These are phyloP conservation scores for Ceratocystis ficicola DNA, from an alignment of 2,329 filamentous ascomycete species.

Conservation along the genomic window DNA sequence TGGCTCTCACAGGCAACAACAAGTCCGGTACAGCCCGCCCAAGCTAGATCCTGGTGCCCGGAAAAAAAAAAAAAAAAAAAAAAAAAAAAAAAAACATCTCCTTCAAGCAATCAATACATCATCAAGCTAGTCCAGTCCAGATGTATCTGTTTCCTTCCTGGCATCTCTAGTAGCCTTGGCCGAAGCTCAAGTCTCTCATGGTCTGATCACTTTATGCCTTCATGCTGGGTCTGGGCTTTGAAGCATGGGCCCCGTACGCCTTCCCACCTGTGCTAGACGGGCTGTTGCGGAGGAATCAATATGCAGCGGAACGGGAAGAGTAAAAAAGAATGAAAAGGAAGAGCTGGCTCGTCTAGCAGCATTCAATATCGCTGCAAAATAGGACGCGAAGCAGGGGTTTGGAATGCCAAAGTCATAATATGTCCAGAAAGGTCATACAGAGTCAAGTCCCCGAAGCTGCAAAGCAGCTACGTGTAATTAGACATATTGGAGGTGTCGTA, in stretches of 20 bases:
- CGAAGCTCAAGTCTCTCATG: constrained; percentile 11
- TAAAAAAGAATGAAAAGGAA: not conserved
- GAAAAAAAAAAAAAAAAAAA: not conserved
- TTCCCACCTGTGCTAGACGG: not conserved
- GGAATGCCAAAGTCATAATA: too few relatives aligned
- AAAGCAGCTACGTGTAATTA: too few relatives aligned
- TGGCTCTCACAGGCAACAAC: not conserved
- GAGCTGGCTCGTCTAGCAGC: not conserved
- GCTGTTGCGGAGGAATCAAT: constrained; percentile 3
- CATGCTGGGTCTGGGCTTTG: not conserved
- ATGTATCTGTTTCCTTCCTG: not conserved
- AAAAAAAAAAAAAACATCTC: not conserved
- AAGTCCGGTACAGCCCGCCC: not conserved
- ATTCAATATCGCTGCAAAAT: not conserved
- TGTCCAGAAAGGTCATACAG: too few relatives aligned
- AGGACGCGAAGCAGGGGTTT: not conserved
- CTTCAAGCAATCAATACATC: not conserved
- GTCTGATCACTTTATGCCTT: constrained; percentile 5
- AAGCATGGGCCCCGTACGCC: not conserved
- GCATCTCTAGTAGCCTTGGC: not conserved
- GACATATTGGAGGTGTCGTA: too few relatives aligned
- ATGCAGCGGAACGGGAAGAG: constrained; percentile 2
- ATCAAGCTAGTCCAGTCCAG: too few relatives aligned
- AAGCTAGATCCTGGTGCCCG: not conserved
- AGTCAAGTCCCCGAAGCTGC: too few relatives aligned